Percentiles rank a stretch among this genome's conserved stretches.
Conservation (phyloP, 2,329 filamentous ascomycete species). For the Trematosphaeria pertusa region DNA sequence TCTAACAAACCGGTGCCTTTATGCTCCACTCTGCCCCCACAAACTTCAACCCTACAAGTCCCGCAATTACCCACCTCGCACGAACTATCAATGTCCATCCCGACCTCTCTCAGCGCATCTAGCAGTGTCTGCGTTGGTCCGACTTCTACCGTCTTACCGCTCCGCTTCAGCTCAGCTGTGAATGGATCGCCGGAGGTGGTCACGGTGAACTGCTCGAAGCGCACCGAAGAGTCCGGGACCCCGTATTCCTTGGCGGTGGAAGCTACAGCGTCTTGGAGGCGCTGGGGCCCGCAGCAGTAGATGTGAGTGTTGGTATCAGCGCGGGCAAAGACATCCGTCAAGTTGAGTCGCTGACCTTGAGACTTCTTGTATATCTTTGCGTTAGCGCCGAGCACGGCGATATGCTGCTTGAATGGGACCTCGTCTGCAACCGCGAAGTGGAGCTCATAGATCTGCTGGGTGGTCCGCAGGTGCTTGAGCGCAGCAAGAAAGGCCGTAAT, state of each 20-base stretch:
- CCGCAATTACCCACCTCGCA: conserved; percentile 56
- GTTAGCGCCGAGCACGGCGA: conserved; percentile 52
- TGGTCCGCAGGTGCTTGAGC: conserved; percentile 45
- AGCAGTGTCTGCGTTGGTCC: conserved; percentile 51
- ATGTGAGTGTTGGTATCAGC: conserved; percentile 63
- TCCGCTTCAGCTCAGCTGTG: conserved; percentile 60
- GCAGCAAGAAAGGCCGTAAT: conserved; percentile 69
- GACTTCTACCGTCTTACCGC: conserved; percentile 53
- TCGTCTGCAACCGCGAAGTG: conserved; percentile 67
- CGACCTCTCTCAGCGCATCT: conserved; percentile 49
- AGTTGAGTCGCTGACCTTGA: conserved; percentile 60
- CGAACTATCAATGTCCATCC: conserved; percentile 53
- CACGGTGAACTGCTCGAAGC: conserved; percentile 67
- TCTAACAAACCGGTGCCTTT: conserved; percentile 47
- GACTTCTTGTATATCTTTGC: conserved; percentile 62
- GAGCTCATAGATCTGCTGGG: conserved; percentile 55
- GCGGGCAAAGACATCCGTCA: conserved; percentile 54
- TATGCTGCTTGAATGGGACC: conserved; percentile 60
- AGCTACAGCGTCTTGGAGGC: conserved; percentile 63
- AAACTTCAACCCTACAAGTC: conserved; percentile 51
- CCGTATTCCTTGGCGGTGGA: conserved; percentile 51
- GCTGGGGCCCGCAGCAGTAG: conserved; percentile 66
- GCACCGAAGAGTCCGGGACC: conserved; percentile 60
- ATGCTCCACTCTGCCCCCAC: conserved; percentile 48
- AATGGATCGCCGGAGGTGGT: conserved; percentile 66